phyloP scores from a whole-genome alignment of 352 stramenopile genomes.

The Phytophthora pini region DNA sequence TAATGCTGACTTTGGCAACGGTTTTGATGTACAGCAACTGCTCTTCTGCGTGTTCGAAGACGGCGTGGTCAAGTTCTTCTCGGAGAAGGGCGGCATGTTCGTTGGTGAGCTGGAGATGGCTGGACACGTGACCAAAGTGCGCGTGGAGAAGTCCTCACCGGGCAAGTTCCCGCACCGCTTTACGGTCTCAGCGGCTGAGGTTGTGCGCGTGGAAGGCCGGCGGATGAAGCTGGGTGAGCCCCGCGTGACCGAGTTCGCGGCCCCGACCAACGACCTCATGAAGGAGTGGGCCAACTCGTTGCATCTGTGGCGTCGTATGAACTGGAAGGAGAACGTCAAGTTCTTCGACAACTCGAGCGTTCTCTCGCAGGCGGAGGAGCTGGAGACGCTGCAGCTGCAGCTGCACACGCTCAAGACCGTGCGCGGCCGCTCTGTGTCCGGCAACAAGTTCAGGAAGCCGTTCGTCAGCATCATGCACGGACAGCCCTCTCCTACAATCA shows the following conservation, averaged over 20 bases:
- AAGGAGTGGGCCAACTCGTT: slow-evolving; percentile 88
- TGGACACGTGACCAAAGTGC: slow-evolving; percentile 78
- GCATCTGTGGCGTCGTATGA: slow-evolving; percentile 87
- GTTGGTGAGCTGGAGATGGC: slow-evolving; percentile 70
- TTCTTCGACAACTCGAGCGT: slow-evolving; percentile 74
- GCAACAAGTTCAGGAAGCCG: slow-evolving; percentile 58
- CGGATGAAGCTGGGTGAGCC: slow-evolving; percentile 81
- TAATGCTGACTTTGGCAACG: slow-evolving; percentile 3
- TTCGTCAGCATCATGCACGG: slow-evolving; percentile 67
- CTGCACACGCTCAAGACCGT: slow-evolving; percentile 66
- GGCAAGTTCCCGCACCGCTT: slow-evolving; percentile 83
- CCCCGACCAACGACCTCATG: slow-evolving; percentile 78
- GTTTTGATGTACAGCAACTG: slow-evolving; percentile 46
- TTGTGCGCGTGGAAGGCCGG: slow-evolving; percentile 78
- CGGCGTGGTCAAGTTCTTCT: slow-evolving; percentile 74
- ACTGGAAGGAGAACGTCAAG: slow-evolving; percentile 89
- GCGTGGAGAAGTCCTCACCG: slow-evolving; percentile 66
- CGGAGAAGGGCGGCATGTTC: slow-evolving; percentile 74
- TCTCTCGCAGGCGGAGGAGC: slow-evolving; percentile 65
- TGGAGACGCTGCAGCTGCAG: slow-evolving; percentile 58
- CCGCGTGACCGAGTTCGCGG: slow-evolving; percentile 69
- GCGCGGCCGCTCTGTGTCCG: slow-evolving; percentile 42
- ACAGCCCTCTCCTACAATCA: slow-evolving; percentile 67
- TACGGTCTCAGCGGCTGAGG: slow-evolving; percentile 66
- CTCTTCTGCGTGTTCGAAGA: slow-evolving; percentile 84